These are phyloP conservation scores for Phytopythium kandeliae DNA, from an alignment of 352 stramenopile genomes.

Conservation along the genomic window DNA sequence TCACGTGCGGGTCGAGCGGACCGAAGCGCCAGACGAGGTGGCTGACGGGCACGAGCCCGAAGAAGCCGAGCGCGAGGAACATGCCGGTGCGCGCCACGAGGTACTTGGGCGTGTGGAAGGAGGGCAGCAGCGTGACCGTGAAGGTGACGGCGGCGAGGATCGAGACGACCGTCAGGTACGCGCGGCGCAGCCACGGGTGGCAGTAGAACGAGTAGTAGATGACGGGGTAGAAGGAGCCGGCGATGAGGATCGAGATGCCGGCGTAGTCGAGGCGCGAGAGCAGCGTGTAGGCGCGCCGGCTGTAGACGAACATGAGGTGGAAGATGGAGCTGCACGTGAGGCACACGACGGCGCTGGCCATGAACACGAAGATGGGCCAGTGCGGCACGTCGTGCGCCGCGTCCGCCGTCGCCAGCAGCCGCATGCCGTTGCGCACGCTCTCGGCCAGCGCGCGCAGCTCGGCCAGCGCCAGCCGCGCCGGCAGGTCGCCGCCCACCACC, in stretches of 20 bases:
- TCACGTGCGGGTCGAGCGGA: conserved; percentile 76
- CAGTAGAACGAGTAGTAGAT: conserved; percentile 91
- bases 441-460: conserved; percentile 70
- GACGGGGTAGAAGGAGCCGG: conserved; percentile 80
- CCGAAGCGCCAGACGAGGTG: conserved; percentile 77
- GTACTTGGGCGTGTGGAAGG: conserved; percentile 70
- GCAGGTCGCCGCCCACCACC: conserved; percentile 55
- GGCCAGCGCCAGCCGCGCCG: conserved; percentile 71
- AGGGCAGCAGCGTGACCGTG: conserved; percentile 54
- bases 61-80: conserved; percentile 81
- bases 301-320: conserved; percentile 84
- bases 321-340: conserved; percentile 79
- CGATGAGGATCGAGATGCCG: conserved; percentile 85
- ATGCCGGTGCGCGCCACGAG: conserved; percentile 65
- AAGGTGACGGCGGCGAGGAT: conserved; percentile 68
- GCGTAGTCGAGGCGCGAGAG: conserved; percentile 80
- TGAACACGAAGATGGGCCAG: conserved; percentile 85
- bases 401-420: conserved; percentile 61
- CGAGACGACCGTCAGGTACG: conserved; percentile 66
- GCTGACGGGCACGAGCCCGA: conserved; percentile 67
- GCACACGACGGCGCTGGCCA: conserved; percentile 77
- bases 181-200: conserved; percentile 48
- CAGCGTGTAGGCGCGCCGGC: conserved; percentile 63
- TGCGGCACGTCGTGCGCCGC: conserved; percentile 63
- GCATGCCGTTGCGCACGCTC: conserved; percentile 74